Evolutionary conservation across 78 protist genomes (phyloP), one percentile per base, ranked within the genome.

Genomic region (Isochrysis galbana): DNA sequence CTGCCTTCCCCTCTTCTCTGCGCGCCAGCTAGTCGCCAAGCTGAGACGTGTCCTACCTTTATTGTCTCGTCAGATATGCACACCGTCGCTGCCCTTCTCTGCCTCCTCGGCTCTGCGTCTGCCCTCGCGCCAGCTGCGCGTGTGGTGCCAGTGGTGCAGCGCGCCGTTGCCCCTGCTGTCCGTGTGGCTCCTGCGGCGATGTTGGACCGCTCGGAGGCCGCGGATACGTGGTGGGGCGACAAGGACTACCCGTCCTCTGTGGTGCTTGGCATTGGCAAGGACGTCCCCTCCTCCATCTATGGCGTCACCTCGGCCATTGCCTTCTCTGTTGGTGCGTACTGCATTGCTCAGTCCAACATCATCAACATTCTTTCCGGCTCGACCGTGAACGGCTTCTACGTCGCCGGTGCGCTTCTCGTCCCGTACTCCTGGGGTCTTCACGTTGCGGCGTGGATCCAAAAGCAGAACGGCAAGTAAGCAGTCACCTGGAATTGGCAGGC

Each of bases 351-450:
- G 84, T 17, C 32, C 46, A 77, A 77, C 84, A 22, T 77, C 34
- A 23, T 77, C 36, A 77, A 77, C 84, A 77, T 77, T 26, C 46
- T 77, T n/a, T 22, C 34, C 84, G 84, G 84, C 46, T 22, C 34
- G 48, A 77, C 84, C 2, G 46, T 77, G 34, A 77, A 77, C 84
- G 84, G 84, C 84, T 77, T 5, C 36, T 77, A 77, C n/a, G 84
- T 77, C 47, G 84, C 47, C 23, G 84, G 84, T 1, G 10, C 84
- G 17, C 47, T 77, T 14, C 44, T 77, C 19, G 84, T 77, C 32
- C 84, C 84, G 29, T 77, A 77, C 84, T 77, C 84, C 17, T 77
- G 84, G 84, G 84, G 84, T 1, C 84, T 77, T 14, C 84, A 77
- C 47, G 84, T 77, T 14, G 84, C 84, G 26, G 10, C 47, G 32